Base-by-base conservation (phyloP, 2,329 filamentous ascomycete species). In the Arthrobotrys sphaeroides region DNA sequence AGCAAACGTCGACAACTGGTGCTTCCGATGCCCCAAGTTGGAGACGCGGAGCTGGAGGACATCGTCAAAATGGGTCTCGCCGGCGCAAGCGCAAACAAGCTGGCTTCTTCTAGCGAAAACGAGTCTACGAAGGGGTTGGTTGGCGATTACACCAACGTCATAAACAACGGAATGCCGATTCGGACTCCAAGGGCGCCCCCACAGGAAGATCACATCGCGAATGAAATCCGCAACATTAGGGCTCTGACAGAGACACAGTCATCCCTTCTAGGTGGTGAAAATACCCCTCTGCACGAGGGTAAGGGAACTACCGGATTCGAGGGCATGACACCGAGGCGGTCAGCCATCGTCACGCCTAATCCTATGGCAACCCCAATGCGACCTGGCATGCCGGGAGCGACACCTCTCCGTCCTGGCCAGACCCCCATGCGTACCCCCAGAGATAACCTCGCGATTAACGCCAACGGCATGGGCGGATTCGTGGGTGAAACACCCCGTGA, bases 21-120 rank as follows among this genome's bases (percentile, higher is more conserved):
- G 49, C 85, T 99, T 24, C 95, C 95, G 6, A 86, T 91, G 22
- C 95, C 95, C 6, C 95, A 99, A 83, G 93, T 99, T 79, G 90
- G 92, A 82, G 95, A 99, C 80, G 87, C 89, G 45, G 95, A 99
- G 83, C 85, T 99, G 73, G 95, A 99, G 81, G 94, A 97, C 78
- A 98, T 99, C 80, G 93, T 99, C 78, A 99, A 99, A 85, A 96
- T 98, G 93, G 94, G 95, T 47, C 91, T 96, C 87, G 88, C 93
- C 74, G 95, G 94, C 38, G 93, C 97, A 81, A 90, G 90, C 60
- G 95, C 95, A 45, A 93, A 90, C 80, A 85, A 87, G 77, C 85
- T 91, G 81, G 92, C 92, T 3, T 88, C 88, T 47, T 89, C 89
- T 62, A 91, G 91, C 81, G 93, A 97, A 73, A 96, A 94, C 78